phyloP scores from a whole-genome alignment of 2,329 filamentous ascomycete genomes.

The Karstenula rhodostoma region DNA sequence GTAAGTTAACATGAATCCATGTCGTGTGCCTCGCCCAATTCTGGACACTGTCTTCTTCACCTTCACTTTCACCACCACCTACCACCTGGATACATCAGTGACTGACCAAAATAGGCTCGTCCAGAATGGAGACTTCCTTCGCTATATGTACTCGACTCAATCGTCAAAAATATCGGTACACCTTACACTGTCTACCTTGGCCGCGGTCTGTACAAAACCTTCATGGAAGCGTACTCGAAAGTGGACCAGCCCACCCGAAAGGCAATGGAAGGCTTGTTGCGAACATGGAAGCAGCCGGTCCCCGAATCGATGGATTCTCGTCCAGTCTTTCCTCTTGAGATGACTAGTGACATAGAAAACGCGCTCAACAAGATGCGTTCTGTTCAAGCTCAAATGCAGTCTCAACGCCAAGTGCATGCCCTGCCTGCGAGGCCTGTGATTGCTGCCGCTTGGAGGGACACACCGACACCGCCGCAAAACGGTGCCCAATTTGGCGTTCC shows the following conservation, averaged over 20 bases:
- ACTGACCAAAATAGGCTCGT: slow-evolving; percentile 72
- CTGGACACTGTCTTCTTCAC: neutral
- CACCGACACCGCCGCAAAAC: slow-evolving; percentile 73
- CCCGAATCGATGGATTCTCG: slow-evolving; percentile 91
- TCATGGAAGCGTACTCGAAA: slow-evolving; percentile 94
- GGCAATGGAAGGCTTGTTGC: slow-evolving; percentile 96
- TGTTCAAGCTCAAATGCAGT: slow-evolving; percentile 66
- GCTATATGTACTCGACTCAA: slow-evolving; percentile 97
- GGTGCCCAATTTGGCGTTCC: slow-evolving; percentile 42
- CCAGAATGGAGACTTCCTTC: slow-evolving; percentile 91
- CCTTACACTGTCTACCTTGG: slow-evolving; percentile 97
- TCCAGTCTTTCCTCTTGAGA: slow-evolving; percentile 87
- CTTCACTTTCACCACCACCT: neutral
- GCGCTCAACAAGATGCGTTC: slow-evolving; percentile 84
- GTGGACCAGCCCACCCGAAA: slow-evolving; percentile 83
- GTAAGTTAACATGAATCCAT: slow-evolving; percentile 66
- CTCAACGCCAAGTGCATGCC: slow-evolving; percentile 54
- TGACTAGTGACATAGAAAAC: slow-evolving; percentile 91
- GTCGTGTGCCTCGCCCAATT: neutral
- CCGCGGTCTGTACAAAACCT: slow-evolving; percentile 88
- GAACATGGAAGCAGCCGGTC: slow-evolving; percentile 97
- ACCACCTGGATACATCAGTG: neutral
- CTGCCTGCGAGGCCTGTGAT: slow-evolving; percentile 51
- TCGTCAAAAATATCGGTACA: slow-evolving; percentile 98
- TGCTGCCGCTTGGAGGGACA: slow-evolving; percentile 72